These are phyloP conservation scores for Lasiosphaeria miniovina DNA, from an alignment of 495 filamentous ascomycete species.

Conservation along the genomic window DNA sequence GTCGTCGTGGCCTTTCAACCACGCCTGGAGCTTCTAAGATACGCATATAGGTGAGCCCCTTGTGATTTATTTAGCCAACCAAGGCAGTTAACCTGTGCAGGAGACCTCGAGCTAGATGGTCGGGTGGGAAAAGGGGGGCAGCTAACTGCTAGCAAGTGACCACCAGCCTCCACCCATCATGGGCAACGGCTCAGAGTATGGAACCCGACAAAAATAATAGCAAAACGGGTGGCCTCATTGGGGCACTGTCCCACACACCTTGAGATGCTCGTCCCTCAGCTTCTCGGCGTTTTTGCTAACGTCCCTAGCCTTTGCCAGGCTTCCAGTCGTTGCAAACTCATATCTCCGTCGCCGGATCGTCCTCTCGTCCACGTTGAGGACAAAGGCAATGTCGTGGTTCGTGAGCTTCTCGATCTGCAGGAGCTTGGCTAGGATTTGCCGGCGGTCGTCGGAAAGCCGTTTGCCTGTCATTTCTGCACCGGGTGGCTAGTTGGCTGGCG, in stretches of 20 bases:
- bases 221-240: too few species aligned
- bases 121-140: too few species aligned
- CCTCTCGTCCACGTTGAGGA: constrained; percentile 21
- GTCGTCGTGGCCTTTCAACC: constrained; percentile 28
- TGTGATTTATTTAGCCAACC: too few species aligned
- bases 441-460: constrained; percentile 20
- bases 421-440: constrained; percentile 19
- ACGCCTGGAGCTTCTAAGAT: constrained; percentile 25
- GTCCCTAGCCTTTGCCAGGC: constrained; percentile 21
- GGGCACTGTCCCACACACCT: constrained; percentile 14
- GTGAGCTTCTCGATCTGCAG: constrained; percentile 25
- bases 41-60: too few species aligned
- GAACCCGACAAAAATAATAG: too few species aligned
- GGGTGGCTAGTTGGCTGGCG: background rate
- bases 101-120: too few species aligned
- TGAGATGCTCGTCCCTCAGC: constrained; percentile 24
- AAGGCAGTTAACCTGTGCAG: too few species aligned
- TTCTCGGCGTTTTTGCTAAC: constrained; percentile 34
- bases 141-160: too few species aligned
- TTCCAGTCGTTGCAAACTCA: constrained; percentile 22
- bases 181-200: too few species aligned
- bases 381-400: constrained; percentile 27
- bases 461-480: constrained; percentile 24
- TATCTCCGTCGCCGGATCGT: constrained; percentile 26
- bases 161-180: too few species aligned